These are phyloP conservation scores for Rhodotorula sp. DNA, from an alignment of 1,284 basidiomycete genomes.

Conservation along the genomic window DNA sequence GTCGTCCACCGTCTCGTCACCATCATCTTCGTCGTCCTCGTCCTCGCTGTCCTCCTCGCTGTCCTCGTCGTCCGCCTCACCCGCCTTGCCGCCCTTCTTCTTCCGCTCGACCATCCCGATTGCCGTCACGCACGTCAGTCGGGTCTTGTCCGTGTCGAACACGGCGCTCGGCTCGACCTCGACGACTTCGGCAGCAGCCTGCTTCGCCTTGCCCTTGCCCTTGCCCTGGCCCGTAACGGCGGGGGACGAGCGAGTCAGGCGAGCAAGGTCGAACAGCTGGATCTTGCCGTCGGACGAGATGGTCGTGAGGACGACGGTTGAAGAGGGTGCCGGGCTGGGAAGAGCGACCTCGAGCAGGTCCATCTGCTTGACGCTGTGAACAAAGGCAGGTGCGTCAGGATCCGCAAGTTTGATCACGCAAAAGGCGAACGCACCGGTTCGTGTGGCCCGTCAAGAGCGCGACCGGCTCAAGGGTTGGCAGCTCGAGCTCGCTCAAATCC, in stretches of 20 bases:
- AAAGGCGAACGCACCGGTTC: slow-evolving; percentile 62
- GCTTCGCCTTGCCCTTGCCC: slow-evolving; percentile 7
- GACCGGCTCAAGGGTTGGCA: slow-evolving; percentile 56
- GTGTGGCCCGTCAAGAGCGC: slow-evolving; percentile 69
- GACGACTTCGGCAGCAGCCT: slow-evolving; percentile 45
- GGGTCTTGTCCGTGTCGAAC: slow-evolving; percentile 80
- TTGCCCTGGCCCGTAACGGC: not conserved
- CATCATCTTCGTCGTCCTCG: slow-evolving; percentile 46
- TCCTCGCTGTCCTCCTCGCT: slow-evolving; percentile 18
- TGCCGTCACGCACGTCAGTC: slow-evolving; percentile 69
- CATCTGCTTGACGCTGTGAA: slow-evolving; percentile 67
- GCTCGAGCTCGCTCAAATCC: slow-evolving; percentile 42
- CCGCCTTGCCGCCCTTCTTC: slow-evolving; percentile 17
- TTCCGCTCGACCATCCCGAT: slow-evolving; percentile 48
- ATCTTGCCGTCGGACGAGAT: slow-evolving; percentile 83
- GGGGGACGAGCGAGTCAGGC: slow-evolving; percentile 49
- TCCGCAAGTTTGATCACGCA: not conserved
- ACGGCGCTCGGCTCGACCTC: slow-evolving; percentile 62
- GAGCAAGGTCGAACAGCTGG: slow-evolving; percentile 71
- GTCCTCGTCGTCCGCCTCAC: slow-evolving; percentile 28
- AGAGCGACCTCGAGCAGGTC: slow-evolving; percentile 64
- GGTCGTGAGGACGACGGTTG: slow-evolving; percentile 68
- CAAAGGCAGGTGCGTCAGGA: not conserved
- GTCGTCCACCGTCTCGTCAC: slow-evolving; percentile 46
- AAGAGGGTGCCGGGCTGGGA: slow-evolving; percentile 48